Conservation (phyloP, 2,329 filamentous ascomycete genomes). For the Fusarium sp. region DNA sequence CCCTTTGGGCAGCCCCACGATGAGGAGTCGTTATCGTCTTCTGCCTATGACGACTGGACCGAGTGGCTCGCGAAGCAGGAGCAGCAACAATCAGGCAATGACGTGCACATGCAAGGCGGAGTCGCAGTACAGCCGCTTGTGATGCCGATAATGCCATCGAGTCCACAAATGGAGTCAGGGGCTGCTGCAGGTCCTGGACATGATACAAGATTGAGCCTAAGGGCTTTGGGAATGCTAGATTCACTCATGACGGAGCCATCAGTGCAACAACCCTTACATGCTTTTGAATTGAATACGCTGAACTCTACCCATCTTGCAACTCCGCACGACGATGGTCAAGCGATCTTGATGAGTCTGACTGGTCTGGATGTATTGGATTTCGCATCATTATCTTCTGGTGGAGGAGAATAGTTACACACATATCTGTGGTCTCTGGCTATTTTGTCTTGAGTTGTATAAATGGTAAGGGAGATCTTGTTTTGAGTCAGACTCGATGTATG, state of each 20-base stretch:
- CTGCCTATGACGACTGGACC: background rate
- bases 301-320: background rate
- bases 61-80: slow-evolving; percentile 2
- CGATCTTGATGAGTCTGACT: slow-evolving; percentile 1
- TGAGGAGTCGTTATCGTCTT: background rate
- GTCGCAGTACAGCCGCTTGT: background rate
- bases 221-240: background rate
- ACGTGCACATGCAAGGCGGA: fast-evolving
- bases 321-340: background rate
- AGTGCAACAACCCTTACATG: fast-evolving
- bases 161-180: background rate
- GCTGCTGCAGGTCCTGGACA: background rate
- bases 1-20: background rate
- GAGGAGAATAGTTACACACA: background rate
- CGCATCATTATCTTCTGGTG: background rate
- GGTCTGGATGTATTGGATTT: background rate
- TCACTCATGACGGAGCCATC: background rate
- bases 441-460: no score
- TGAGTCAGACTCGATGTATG: no score
- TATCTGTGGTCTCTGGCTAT: no score
- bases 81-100: fast-evolving
- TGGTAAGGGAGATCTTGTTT: no score
- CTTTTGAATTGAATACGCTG: background rate
- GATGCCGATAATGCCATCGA: no score
- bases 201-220: background rate